Conservation (phyloP, 805 yeast species). For the Kregervanrija pseudodelftensis region DNA sequence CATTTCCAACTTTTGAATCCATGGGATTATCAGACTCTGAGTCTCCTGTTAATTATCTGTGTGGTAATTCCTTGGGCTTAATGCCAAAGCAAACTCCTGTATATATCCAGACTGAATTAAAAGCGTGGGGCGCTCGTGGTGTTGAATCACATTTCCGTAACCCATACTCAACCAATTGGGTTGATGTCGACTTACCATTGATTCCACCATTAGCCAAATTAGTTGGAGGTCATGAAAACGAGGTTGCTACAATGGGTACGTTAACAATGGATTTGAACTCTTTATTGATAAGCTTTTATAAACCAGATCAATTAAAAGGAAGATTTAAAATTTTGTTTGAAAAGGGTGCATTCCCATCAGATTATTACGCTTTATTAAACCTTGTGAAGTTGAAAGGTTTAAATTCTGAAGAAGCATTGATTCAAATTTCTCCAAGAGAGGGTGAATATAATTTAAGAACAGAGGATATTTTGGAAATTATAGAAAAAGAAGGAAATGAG, state of each 20-base stretch:
- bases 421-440: slow-evolving; percentile 56
- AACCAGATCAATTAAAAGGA: slow-evolving; percentile 39
- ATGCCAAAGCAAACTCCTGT: slow-evolving; percentile 63
- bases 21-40: slow-evolving; percentile 38
- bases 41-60: slow-evolving; percentile 48
- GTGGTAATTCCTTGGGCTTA: slow-evolving; percentile 92
- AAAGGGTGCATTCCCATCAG: slow-evolving; percentile 87
- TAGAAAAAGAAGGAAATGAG: slow-evolving; percentile 50
- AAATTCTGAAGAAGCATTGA: slow-evolving; percentile 44
- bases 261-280: slow-evolving; percentile 78
- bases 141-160: slow-evolving; percentile 76
- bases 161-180: slow-evolving; percentile 60
- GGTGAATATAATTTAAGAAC: slow-evolving; percentile 55
- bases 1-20: slow-evolving; percentile 59
- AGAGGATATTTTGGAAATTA: slow-evolving; percentile 49
- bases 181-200: slow-evolving; percentile 74
- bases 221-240: slow-evolving; percentile 70
- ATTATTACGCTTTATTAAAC: slow-evolving; percentile 76
- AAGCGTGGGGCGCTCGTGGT: slow-evolving; percentile 76
- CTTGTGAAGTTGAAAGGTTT: slow-evolving; percentile 58
- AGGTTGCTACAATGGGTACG: slow-evolving; percentile 84
- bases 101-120: slow-evolving; percentile 59
- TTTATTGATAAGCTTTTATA: slow-evolving; percentile 64
- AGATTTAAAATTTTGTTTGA: slow-evolving; percentile 75
- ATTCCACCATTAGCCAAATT: slow-evolving; percentile 61